Conservation (phyloP, 371 early-diverging fungal species). For the Lichtheimia ornata region DNA sequence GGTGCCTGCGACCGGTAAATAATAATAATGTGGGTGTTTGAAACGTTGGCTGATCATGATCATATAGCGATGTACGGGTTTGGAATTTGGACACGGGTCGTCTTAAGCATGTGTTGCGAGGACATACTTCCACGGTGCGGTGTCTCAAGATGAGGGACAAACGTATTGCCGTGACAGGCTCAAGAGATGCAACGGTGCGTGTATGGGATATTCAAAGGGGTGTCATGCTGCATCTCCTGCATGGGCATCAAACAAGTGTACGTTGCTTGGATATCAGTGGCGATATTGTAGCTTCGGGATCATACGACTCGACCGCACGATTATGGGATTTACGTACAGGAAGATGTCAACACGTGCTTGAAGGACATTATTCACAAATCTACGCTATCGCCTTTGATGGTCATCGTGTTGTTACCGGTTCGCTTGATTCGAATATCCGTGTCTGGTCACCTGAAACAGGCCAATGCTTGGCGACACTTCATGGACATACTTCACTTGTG, state of each 20-base stretch:
- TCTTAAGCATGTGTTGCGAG: slow-evolving; percentile 75
- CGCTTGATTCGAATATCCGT: slow-evolving; percentile 73
- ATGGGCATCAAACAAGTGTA: slow-evolving; percentile 82
- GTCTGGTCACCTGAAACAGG: slow-evolving; percentile 75
- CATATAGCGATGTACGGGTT: slow-evolving; percentile 70
- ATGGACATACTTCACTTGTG: slow-evolving; percentile 86
- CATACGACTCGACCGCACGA: slow-evolving; percentile 88
- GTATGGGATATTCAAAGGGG: slow-evolving; percentile 82
- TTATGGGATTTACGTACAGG: slow-evolving; percentile 87
- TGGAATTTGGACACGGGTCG: slow-evolving; percentile 84
- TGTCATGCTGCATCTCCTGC: slow-evolving; percentile 57
- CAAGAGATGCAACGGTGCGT: slow-evolving; percentile 84
- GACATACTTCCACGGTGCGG: slow-evolving; percentile 90
- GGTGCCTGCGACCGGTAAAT: slow-evolving; percentile 84
- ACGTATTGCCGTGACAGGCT: slow-evolving; percentile 81
- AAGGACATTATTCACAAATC: slow-evolving; percentile 69
- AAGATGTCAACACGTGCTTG: slow-evolving; percentile 63
- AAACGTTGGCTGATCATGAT: not conserved
- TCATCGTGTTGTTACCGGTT: slow-evolving; percentile 71
- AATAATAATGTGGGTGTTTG: slow-evolving; percentile 13
- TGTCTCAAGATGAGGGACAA: slow-evolving; percentile 77
- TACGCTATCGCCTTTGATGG: slow-evolving; percentile 74
- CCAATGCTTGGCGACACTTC: slow-evolving; percentile 55
- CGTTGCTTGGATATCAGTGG: slow-evolving; percentile 82
- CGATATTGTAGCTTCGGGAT: slow-evolving; percentile 80